Percentiles rank a stretch among this genome's conserved stretches.
These are phyloP conservation scores for Paraconiothyrium sp. DNA, from an alignment of 2,329 filamentous ascomycete genomes.

Conservation along the genomic window DNA sequence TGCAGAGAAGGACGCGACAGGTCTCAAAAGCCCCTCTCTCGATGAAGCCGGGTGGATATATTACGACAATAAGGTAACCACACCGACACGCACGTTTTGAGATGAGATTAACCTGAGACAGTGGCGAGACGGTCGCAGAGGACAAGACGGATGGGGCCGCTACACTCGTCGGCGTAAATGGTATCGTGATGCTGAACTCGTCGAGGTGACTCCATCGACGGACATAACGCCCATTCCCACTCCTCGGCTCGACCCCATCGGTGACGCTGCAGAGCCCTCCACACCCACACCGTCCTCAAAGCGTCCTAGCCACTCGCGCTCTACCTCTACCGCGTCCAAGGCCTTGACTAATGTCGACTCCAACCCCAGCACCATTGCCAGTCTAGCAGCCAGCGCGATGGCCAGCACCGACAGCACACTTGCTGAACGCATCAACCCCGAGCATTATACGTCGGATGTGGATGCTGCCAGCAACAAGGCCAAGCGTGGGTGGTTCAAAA, in stretches of 20 bases:
- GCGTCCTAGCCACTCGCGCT: background rate
- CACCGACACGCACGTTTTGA: background rate
- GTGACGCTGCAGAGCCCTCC: conserved; percentile 34
- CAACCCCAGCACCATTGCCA: conserved; percentile 33
- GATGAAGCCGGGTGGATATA: conserved; percentile 88
- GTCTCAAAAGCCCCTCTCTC: conserved; percentile 48
- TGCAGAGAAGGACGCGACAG: conserved; percentile 54
- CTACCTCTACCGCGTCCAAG: conserved; percentile 9
- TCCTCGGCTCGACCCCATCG: conserved; percentile 44
- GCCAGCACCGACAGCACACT: conserved; percentile 37
- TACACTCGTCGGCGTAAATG: conserved; percentile 95
- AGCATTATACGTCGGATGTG: conserved; percentile 36
- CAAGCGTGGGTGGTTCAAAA: conserved; percentile 50
- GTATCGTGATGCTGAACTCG: conserved; percentile 94
- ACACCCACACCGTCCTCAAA: conserved; percentile 17
- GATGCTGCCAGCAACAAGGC: conserved; percentile 45
- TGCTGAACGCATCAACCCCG: conserved; percentile 38
- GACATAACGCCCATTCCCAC: conserved; percentile 57
- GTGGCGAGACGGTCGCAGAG: conserved; percentile 90
- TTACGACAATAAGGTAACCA: conserved; percentile 89
- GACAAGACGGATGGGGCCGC: conserved; percentile 88
- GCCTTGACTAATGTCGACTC: conserved; percentile 9
- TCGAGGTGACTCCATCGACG: conserved; percentile 69
- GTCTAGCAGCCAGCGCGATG: conserved; percentile 33
- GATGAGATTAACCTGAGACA: conserved; percentile 49